phyloP scores from a whole-genome alignment of 176 grass and related monocot genomes.

The Bonia amplexicaulis region DNA sequence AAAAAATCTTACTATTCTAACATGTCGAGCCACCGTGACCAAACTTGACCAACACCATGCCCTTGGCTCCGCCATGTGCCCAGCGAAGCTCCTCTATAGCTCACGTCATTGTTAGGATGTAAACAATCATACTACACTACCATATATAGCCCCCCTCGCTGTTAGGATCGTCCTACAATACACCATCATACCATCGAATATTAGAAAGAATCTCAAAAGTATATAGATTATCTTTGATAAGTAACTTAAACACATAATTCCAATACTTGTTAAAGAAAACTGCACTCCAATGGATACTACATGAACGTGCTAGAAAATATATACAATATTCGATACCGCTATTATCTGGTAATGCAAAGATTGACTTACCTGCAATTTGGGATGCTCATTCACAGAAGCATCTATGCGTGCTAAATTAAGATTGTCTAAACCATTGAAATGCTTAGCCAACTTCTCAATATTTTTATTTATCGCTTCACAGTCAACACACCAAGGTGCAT shows the following conservation, averaged over 20 bases:
- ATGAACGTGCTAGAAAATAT: background rate
- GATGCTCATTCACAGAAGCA: conserved; percentile 81
- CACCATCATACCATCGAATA: too few species aligned
- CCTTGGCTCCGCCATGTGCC: too few species aligned
- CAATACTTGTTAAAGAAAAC: conserved; percentile 4
- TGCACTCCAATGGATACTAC: background rate
- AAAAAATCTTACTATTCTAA: too few species aligned
- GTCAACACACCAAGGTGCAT: conserved; percentile 77
- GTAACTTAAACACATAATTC: background rate
- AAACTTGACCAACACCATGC: too few species aligned
- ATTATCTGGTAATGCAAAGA: background rate
- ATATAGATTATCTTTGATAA: background rate
- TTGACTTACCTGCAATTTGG: conserved; percentile 59
- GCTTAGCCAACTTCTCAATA: conserved; percentile 56
- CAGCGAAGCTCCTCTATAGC: too few species aligned
- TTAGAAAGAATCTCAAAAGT: too few species aligned
- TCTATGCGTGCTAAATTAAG: conserved; percentile 73
- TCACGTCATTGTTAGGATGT: too few species aligned
- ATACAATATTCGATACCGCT: background rate
- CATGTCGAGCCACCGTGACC: too few species aligned
- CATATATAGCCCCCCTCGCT: too few species aligned
- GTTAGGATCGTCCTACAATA: too few species aligned
- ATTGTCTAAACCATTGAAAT: conserved; percentile 49
- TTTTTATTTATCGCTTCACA: conserved; percentile 67
- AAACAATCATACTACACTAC: too few species aligned